Base-by-base conservation (phyloP, 352 stramenopile genomes). In the Phytopythium aichiense region DNA sequence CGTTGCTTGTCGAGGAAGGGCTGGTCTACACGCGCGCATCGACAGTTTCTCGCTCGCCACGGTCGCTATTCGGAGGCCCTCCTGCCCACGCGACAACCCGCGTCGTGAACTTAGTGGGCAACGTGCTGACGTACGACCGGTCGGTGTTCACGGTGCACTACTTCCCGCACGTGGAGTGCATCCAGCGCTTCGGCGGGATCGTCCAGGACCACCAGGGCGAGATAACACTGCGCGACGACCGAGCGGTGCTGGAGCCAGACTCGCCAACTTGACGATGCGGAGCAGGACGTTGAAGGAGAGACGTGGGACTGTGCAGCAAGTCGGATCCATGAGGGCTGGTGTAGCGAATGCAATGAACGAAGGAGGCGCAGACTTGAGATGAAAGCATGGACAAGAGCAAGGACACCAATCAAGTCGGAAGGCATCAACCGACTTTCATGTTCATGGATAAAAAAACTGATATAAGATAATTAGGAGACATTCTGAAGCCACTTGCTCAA, bases 151-250 rank as follows among this genome's bases (percentile, higher is more conserved):
- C 73, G 38, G 53, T 89, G 46, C 79, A 91, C 65, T 92, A 91
- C 58, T 94, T 94, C 52, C 84, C 84, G 16, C 84, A 89, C 37
- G 49, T 92, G 12, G 76, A 92, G 58, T 91, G 84, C 73, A 79
- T 94, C 51, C 82, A 92, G 58, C 82, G 82, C 50, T 92, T 94
- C 51, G 84, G 84, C 50, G 87, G 68, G 56, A 88, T 91, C 52
- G 73, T 90, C 7, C 74, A 91, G 63, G 82, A 91, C 67, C 84
- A 86, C 35, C 79, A 89, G 51, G 77, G 84, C 60, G 77, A 89
- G 49, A 61, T 73, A 5, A 20, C 60, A 1, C 69, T 75, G 42
- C 67, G 25, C 18, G 30, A 43, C 12, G 42, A n/a, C 20, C 8
- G 20, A 49, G 42, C 9, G 42, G 42, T 18, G 20, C 20, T 5